These are phyloP conservation scores for Geum urbanum DNA, from an alignment of 306 rosid genomes.

Conservation along the genomic window DNA sequence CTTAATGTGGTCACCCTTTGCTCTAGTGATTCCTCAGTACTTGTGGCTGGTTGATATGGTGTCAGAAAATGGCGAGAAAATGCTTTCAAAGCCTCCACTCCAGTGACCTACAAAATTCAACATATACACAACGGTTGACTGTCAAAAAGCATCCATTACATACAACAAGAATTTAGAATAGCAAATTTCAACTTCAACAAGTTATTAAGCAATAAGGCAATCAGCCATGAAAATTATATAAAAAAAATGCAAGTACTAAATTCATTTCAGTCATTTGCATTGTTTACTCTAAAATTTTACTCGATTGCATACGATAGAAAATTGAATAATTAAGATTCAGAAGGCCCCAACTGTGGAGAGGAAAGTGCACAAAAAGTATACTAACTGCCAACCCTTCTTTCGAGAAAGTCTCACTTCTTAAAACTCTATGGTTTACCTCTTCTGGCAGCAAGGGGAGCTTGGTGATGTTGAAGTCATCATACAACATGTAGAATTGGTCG, in stretches of 20 bases:
- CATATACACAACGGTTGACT: constrained; percentile 11
- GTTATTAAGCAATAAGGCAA: neutral
- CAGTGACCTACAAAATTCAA: constrained; percentile 67
- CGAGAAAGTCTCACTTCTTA: neutral
- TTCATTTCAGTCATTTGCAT: neutral
- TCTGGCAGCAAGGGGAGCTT: constrained; percentile 92
- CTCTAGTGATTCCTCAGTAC: constrained; percentile 62
- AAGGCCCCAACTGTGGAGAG: neutral
- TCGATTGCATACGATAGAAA: neutral
- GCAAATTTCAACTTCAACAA: neutral
- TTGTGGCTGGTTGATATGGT: constrained; percentile 48
- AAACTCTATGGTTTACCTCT: constrained; percentile 55
- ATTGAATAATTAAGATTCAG: neutral
- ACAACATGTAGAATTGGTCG: constrained; percentile 93
- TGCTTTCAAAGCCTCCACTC: constrained; percentile 69
- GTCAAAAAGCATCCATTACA: neutral
- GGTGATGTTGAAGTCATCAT: constrained; percentile 88
- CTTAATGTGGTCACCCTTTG: constrained; percentile 44
- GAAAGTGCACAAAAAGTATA: neutral
- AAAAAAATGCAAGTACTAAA: neutral
- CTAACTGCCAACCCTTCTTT: neutral
- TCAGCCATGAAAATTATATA: neutral
- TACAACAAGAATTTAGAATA: neutral
- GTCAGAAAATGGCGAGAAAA: constrained; percentile 60
- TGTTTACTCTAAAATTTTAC: neutral